phyloP scores from a whole-genome alignment of 768 basidiomycete species.

The Suillus subluteus region DNA sequence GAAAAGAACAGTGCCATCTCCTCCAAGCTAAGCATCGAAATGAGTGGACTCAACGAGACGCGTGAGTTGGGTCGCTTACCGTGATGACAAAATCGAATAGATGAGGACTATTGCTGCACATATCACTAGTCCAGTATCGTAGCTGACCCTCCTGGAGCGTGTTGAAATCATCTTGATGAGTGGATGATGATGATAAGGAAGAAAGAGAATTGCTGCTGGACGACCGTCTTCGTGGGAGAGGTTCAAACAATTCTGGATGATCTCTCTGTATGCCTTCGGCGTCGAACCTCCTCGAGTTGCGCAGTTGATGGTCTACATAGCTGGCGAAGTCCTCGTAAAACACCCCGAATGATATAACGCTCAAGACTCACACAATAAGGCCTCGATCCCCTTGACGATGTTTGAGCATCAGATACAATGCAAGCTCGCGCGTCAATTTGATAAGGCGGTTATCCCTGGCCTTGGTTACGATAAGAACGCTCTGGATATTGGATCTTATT shows the following conservation, averaged over 20 bases:
- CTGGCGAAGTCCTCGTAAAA: slow-evolving; percentile 41
- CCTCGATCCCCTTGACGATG: slow-evolving; percentile 70
- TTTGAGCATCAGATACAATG: slow-evolving; percentile 94
- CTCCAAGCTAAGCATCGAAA: slow-evolving; percentile 72
- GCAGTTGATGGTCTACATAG: slow-evolving; percentile 94
- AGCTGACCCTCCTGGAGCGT: slow-evolving; percentile 81
- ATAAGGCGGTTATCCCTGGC: slow-evolving; percentile 97
- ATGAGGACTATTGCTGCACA: slow-evolving; percentile 91
- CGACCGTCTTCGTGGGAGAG: slow-evolving; percentile 73
- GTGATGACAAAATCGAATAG: slow-evolving; percentile 98
- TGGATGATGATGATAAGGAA: slow-evolving; percentile 52
- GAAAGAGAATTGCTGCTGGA: slow-evolving; percentile 68
- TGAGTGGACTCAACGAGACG: slow-evolving; percentile 16
- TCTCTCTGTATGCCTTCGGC: slow-evolving; percentile 86
- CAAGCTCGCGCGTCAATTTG: slow-evolving; percentile 90
- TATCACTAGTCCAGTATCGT: slow-evolving; percentile 95
- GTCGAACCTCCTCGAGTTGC: slow-evolving; percentile 90
- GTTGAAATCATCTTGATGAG: slow-evolving; percentile 42
- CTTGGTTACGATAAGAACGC: slow-evolving; percentile 94
- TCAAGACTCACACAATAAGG: slow-evolving; percentile 74
- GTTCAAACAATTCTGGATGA: slow-evolving; percentile 85
- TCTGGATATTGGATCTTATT: slow-evolving; percentile 90
- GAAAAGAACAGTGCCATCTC: slow-evolving; percentile 97
- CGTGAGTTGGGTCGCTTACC: slow-evolving; percentile 50
- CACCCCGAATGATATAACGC: slow-evolving; percentile 14